phyloP scores from a whole-genome alignment of 257 asterid species.

The Solanum ahanhuiri region DNA sequence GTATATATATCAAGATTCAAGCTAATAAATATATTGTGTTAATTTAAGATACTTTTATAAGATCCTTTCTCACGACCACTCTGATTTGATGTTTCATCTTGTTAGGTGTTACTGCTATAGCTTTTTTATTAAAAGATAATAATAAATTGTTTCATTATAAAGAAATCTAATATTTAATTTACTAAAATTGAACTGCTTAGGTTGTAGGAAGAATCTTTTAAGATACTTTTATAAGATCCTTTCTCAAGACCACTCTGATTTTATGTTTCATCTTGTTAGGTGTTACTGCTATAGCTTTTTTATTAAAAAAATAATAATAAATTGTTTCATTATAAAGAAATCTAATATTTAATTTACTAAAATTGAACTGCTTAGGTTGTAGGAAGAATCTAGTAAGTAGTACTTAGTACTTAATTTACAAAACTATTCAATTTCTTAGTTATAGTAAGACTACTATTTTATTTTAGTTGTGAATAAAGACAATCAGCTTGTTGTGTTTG shows the following conservation, averaged over 20 bases:
- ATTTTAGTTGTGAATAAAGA: slow-evolving; percentile 12
- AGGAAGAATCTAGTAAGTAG: background rate
- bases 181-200: background rate
- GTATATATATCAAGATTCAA: background rate
- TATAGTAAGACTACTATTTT: background rate
- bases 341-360: background rate
- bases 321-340: background rate
- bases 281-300: background rate
- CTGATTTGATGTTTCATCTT: background rate
- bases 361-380: background rate
- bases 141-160: background rate
- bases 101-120: background rate
- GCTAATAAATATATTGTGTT: background rate
- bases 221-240: background rate
- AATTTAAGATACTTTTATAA: background rate
- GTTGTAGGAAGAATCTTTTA: background rate
- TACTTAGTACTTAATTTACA: background rate
- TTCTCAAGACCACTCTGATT: background rate
- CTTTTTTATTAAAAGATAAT: background rate
- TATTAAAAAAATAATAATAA: background rate
- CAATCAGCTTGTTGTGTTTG: slow-evolving; percentile 14
- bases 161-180: background rate
- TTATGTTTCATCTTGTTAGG: background rate
- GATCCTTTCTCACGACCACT: background rate
- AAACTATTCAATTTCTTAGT: background rate